phyloP scores from a whole-genome alignment of 148 eudicot genomes.

The Beta vulgaris region DNA sequence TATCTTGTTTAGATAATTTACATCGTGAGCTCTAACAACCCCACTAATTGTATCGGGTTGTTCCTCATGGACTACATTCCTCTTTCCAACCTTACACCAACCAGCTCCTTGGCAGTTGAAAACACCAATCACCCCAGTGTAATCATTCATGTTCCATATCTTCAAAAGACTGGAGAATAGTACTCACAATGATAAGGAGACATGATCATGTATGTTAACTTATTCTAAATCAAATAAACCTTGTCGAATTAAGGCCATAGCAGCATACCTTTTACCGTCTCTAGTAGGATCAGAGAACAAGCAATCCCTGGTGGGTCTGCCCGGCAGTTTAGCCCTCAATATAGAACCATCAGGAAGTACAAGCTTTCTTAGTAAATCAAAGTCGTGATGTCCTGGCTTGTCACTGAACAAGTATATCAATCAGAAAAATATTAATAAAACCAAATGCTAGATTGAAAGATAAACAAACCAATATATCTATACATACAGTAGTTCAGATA shows the following conservation, averaged over 20 bases:
- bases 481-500: background rate
- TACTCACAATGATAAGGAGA: background rate
- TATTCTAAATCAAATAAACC: background rate
- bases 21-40: slow-evolving; percentile 53
- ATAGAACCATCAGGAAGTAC: slow-evolving; percentile 89
- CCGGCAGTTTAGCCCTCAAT: slow-evolving; percentile 82
- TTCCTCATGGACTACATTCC: slow-evolving; percentile 63
- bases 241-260: no score
- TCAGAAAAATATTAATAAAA: background rate
- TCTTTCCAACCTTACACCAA: slow-evolving; percentile 85
- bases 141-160: slow-evolving; percentile 85
- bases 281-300: slow-evolving; percentile 78
- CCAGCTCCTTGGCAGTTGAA: slow-evolving; percentile 98
- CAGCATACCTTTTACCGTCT: slow-evolving; percentile 67
- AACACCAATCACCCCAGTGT: slow-evolving; percentile 72
- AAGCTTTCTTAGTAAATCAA: slow-evolving; percentile 63
- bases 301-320: slow-evolving; percentile 78
- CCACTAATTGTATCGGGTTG: slow-evolving; percentile 63
- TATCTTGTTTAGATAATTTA: slow-evolving; percentile 50
- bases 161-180: slow-evolving; percentile 53
- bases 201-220: no score
- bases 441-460: background rate
- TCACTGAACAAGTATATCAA: slow-evolving; percentile 47
- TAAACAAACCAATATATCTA: background rate
- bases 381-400: slow-evolving; percentile 86